Conservation (phyloP, 371 early-diverging fungal genomes). For the Parasitella parasitica region DNA sequence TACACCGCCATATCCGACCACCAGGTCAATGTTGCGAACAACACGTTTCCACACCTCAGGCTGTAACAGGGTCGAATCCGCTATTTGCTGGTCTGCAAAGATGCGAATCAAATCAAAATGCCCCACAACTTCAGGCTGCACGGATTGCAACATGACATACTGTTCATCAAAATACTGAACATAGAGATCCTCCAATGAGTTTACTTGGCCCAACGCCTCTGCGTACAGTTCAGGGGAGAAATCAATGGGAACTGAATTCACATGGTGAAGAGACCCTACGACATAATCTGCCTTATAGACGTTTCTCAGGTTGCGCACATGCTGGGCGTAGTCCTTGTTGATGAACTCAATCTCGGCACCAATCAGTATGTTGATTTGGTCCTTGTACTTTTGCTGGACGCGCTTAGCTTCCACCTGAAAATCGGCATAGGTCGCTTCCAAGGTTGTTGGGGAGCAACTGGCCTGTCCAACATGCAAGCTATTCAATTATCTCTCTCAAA, state of each 20-base stretch:
- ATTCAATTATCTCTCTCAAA: too few relatives aligned
- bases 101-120: slow-evolving; percentile 94
- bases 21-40: slow-evolving; percentile 81
- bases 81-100: slow-evolving; percentile 56
- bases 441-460: slow-evolving; percentile 58
- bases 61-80: slow-evolving; percentile 22
- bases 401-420: slow-evolving; percentile 73
- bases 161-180: slow-evolving; percentile 88
- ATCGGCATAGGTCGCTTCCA: slow-evolving; percentile 52
- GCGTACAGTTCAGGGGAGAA: slow-evolving; percentile 66
- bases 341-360: slow-evolving; percentile 93
- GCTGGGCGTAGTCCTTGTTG: slow-evolving; percentile 37
- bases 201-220: slow-evolving; percentile 38
- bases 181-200: slow-evolving; percentile 48
- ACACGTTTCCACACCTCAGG: slow-evolving; percentile 59
- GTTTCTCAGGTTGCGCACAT: slow-evolving; percentile 21
- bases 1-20: slow-evolving; percentile 77
- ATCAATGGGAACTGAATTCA: slow-evolving; percentile 80
- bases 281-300: slow-evolving; percentile 65
- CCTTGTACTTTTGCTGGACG: slow-evolving; percentile 60
- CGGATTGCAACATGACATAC: slow-evolving; percentile 63
- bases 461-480: slow-evolving; percentile 43
- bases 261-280: slow-evolving; percentile 96
- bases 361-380: slow-evolving; percentile 71
- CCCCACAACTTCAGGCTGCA: slow-evolving; percentile 83